These are phyloP conservation scores for Mycena belliarum DNA, from an alignment of 768 basidiomycete genomes.

Conservation along the genomic window DNA sequence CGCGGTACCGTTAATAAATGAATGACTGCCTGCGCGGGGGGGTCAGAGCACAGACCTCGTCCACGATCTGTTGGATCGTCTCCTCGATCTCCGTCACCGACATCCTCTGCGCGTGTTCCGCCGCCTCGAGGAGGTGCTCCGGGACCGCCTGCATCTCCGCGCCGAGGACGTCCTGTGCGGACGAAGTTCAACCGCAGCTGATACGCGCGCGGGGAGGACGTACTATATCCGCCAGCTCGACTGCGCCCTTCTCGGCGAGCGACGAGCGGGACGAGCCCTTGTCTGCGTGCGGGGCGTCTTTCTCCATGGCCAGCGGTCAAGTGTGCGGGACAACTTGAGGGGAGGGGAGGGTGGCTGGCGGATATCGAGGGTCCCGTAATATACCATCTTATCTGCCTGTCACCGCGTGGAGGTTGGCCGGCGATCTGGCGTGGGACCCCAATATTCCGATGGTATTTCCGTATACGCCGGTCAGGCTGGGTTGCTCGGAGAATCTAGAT, in stretches of 20 bases:
- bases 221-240: slow-evolving; percentile 1
- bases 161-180: slow-evolving; percentile 7
- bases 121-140: slow-evolving; percentile 14
- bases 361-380: not conserved
- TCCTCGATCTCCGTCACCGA: slow-evolving; percentile 19
- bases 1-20: too few relatives aligned
- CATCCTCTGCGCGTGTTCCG: slow-evolving; percentile 16
- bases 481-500: too few relatives aligned
- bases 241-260: not conserved
- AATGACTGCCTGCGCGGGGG: too few relatives aligned
- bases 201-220: too few relatives aligned
- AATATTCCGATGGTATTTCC: too few relatives aligned
- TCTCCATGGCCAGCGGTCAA: not conserved
- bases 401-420: too few relatives aligned
- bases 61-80: slow-evolving; percentile 19
- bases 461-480: too few relatives aligned
- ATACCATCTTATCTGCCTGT: not conserved
- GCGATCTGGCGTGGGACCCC: too few relatives aligned
- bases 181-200: too few relatives aligned
- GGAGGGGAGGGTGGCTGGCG: not conserved
- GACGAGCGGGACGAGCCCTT: not conserved
- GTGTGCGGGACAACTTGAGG: not conserved
- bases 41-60: slow-evolving; percentile 7
- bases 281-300: not conserved
- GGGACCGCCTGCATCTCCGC: slow-evolving; percentile 15